phyloP scores from a whole-genome alignment of 2,329 filamentous ascomycete genomes.

The Aureobasidium sp. region DNA sequence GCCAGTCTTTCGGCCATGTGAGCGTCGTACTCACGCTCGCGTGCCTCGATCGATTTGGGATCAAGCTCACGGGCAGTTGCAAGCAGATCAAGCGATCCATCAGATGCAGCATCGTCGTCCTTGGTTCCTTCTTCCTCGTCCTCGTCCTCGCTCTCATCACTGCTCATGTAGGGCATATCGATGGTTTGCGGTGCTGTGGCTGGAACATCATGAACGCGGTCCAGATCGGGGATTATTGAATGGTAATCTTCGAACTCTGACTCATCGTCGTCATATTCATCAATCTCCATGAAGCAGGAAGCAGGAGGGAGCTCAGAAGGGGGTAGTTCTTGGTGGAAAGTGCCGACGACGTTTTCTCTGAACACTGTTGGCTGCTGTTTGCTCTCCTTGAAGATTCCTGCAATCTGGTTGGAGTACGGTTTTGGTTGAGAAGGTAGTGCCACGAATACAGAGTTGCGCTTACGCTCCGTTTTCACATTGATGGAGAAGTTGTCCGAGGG shows the following conservation, averaged over 20 bases:
- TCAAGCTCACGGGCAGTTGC: constrained; percentile 39
- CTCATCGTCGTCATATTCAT: constrained; percentile 30
- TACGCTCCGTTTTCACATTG: constrained; percentile 37
- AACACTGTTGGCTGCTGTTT: constrained; percentile 37
- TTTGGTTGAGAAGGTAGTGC: background rate
- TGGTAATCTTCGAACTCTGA: constrained; percentile 29
- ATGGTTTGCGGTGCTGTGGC: constrained; percentile 30
- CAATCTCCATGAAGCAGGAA: constrained; percentile 35
- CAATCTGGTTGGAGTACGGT: constrained; percentile 22
- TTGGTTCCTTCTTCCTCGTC: constrained; percentile 19
- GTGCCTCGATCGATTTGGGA: constrained; percentile 34
- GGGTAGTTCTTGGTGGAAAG: constrained; percentile 58
- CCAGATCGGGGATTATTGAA: constrained; percentile 20
- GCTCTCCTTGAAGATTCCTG: constrained; percentile 27
- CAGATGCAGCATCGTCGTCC: constrained; percentile 29
- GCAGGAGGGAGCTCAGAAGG: constrained; percentile 40
- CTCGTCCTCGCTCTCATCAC: constrained; percentile 22
- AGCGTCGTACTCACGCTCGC: constrained; percentile 43
- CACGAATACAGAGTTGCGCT: constrained; percentile 16
- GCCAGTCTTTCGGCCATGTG: constrained; percentile 41
- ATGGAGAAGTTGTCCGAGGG: constrained; percentile 51
- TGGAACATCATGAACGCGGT: constrained; percentile 20
- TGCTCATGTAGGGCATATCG: constrained; percentile 23
- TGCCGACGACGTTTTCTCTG: constrained; percentile 58
- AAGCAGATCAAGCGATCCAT: constrained; percentile 39